Base-by-base conservation (phyloP, 208 protist species). In the Crithidia fasciculata region DNA sequence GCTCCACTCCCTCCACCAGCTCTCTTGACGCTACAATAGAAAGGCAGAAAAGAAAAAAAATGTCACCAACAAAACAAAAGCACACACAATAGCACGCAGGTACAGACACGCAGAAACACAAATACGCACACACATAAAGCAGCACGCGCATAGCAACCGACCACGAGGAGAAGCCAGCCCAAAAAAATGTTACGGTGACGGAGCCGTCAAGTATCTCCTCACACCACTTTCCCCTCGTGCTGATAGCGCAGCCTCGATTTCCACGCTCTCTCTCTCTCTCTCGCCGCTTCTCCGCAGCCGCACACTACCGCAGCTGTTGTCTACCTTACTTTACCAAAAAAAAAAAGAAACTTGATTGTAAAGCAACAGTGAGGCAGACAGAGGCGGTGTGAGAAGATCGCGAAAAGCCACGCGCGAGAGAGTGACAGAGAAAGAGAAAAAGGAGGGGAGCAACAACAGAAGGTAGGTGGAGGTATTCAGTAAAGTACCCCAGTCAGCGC, bases 161-260 rank as follows among this genome's bases (percentile, higher is more conserved):
- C 45, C 6, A 8, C 60, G 47, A 50, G 8, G 39, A 36, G 8
- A 71, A 18, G 37, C 5, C 4, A 10, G 19, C 6, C 50, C 67
- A 72, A 72, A 72, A 72, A 72, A 66, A 60, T 54, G 57, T 39
- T 66, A 74, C 58, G 69, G 60, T 66, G 69, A 68, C 60, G 60
- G 69, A 67, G 69, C 36, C 40, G 60, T 44, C 50, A 59, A 18
- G 2, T 45, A 10, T 8, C 7, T 50, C 36, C 55, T 73, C 58
- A 8, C 47, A 54, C 54, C 13, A 71, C 37, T 39, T 39, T 53
- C 39, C 45, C 45, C 45, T 13, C 28, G 28, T 28, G 28, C 28
- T 28, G 28, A 28, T 0, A 28, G 28, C 28, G 0, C 28, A 28
- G 28, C 28, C 28, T 28, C 28, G 28, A 28, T 28, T 28, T 28